Percentiles rank a stretch among this genome's conserved stretches.
phyloP scores from a whole-genome alignment of 2,329 filamentous ascomycete genomes.

The Byssochlamys sp. region DNA sequence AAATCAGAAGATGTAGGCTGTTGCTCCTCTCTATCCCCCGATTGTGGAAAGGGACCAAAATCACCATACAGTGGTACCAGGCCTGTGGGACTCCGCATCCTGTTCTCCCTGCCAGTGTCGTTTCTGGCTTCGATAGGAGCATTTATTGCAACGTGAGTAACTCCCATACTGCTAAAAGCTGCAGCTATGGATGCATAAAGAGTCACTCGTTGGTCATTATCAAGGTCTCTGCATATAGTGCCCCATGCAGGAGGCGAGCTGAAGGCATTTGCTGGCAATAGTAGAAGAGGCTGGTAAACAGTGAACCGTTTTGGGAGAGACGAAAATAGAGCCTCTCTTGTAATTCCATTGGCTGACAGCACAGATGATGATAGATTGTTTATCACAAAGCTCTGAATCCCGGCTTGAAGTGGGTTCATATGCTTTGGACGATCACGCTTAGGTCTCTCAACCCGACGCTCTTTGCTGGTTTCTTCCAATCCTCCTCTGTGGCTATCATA shows the following conservation, averaged over 20 bases:
- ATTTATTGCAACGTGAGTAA: conserved; percentile 51
- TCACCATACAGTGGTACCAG: conserved; percentile 62
- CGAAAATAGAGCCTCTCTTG: conserved; percentile 8
- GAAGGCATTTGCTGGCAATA: conserved; percentile 45
- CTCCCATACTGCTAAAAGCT: conserved; percentile 27
- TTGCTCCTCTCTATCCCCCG: conserved; percentile 15
- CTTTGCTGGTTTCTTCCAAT: not conserved
- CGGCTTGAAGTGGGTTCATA: conserved; percentile 22
- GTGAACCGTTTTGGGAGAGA: conserved; percentile 41
- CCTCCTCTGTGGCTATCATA: not conserved
- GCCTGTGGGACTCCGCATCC: conserved; percentile 62
- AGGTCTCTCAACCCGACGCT: not conserved
- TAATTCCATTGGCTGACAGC: conserved; percentile 9
- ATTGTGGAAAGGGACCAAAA: conserved; percentile 50
- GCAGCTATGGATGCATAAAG: conserved; percentile 36
- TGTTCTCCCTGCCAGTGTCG: conserved; percentile 47
- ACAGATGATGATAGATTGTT: conserved; percentile 10
- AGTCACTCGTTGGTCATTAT: conserved; percentile 16
- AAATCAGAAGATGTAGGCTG: conserved; percentile 47
- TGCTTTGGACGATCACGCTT: conserved; percentile 5
- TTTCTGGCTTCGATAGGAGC: conserved; percentile 42
- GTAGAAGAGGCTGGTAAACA: conserved; percentile 48
- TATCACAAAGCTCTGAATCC: conserved; percentile 22
- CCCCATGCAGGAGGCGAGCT: conserved; percentile 18
- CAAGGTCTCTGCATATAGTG: conserved; percentile 19